A percentile compares a stretch with the other conserved stretches of the same genome.
Conservation (phyloP, 495 filamentous ascomycete genomes). For the Penicillium bovifimosum region DNA sequence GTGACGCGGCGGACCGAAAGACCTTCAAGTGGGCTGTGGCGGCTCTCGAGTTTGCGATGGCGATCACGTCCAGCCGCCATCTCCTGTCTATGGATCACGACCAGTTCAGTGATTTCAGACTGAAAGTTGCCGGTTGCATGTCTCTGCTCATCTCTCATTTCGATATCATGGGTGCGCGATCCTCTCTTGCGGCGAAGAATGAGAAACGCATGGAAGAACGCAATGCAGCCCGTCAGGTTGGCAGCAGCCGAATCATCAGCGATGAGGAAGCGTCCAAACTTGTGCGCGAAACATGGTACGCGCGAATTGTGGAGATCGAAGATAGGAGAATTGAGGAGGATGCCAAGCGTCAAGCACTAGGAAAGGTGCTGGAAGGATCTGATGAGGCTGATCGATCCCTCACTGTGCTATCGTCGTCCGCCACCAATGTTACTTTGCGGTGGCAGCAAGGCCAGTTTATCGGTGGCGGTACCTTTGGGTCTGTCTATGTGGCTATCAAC, state of each 20-base stretch:
- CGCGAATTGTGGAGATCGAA: constrained; percentile 69
- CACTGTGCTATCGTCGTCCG: constrained; percentile 85
- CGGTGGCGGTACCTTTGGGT: constrained; percentile 93
- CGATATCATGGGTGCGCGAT: constrained; percentile 96
- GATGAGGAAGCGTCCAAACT: constrained; percentile 77
- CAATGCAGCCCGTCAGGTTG: constrained; percentile 63
- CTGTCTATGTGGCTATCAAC: constrained; percentile 95
- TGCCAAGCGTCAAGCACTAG: constrained; percentile 83
- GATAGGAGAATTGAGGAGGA: constrained; percentile 69
- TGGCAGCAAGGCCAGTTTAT: constrained; percentile 99
- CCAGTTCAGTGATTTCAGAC: constrained; percentile 73
- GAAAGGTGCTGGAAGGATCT: constrained; percentile 83
- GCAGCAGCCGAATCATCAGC: constrained; percentile 71
- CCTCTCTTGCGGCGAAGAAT: constrained; percentile 83
- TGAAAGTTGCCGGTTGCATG: constrained; percentile 96
- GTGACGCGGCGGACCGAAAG: constrained; percentile 86
- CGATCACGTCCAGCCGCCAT: constrained; percentile 88
- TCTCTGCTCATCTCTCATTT: constrained; percentile 95
- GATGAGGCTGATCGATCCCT: constrained; percentile 94
- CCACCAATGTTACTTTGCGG: constrained; percentile 87
- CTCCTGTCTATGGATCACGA: constrained; percentile 80
- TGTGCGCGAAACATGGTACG: constrained; percentile 66
- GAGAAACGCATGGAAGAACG: constrained; percentile 79
- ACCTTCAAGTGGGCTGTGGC: constrained; percentile 96
- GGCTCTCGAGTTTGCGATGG: constrained; percentile 94